Evolutionary conservation across 371 early-diverging fungal species (phyloP), one percentile per base, ranked within the genome.

Genomic region (Mucor sp.): DNA sequence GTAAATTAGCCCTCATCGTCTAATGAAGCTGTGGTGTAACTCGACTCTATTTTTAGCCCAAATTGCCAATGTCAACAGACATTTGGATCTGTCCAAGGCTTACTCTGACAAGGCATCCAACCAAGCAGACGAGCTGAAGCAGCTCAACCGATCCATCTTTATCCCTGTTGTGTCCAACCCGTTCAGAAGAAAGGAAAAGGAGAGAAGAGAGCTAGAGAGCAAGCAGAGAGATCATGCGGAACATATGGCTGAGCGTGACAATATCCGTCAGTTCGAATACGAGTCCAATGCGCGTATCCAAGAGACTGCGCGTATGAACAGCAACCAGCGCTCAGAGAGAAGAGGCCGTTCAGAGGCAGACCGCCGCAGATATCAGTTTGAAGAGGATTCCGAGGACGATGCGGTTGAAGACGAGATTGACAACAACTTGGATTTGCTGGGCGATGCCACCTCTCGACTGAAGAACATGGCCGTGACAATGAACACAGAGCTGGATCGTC

Each of bases 401-500:
- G 84, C 81, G 2, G 62, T 87, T n/a, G 95, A 95, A 76, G 81
- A 89, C 65, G 95, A 95, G 69, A 90, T 95, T 69, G 90, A 95
- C 74, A 58, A 68, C 9, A 95, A 95, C 71, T 65, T 95, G 72
- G 88, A 91, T 70, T 70, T 87, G 65, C 77, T 95, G 35, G 82
- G 89, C 35, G 75, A 72, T 59, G 85, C 88, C 15, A 68, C 91
- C n/a, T 77, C 81, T 12, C 69, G 90, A 47, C 75, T 95, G 57
- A 92, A 90, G 83, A 85, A 89, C 71, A 88, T 90, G 85, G 90
- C 93, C 17, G 55, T 84, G 30, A 81, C 90, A 58, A 94, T 94
- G 88, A 87, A 87, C 64, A 74, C 78, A 4, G 94, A 93, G 74
- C 76, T 95, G 55, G 87, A 89, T 61, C 71, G 82, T n/a, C 95